phyloP scores from a whole-genome alignment of 768 basidiomycete species.

The Phanerochaete sordida region DNA sequence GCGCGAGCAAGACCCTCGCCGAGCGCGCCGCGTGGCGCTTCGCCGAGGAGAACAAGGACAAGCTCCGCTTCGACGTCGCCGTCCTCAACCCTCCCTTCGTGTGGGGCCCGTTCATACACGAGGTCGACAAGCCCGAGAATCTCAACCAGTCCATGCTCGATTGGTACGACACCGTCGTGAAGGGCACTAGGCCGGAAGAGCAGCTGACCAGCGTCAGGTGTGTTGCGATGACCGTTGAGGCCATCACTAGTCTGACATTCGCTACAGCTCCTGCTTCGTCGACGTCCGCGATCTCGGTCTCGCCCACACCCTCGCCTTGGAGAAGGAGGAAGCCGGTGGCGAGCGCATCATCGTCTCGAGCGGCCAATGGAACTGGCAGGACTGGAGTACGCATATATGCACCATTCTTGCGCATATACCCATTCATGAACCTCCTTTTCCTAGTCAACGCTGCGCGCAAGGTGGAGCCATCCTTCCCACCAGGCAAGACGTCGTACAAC shows the following conservation, averaged over 20 bases:
- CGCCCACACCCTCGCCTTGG: conserved; percentile 11
- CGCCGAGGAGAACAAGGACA: conserved; percentile 17
- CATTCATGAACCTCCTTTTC: neutral
- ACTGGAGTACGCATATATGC: conserved; percentile 9
- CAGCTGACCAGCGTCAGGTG: neutral
- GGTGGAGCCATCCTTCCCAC: conserved; percentile 2
- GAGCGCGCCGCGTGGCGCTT: conserved; percentile 35
- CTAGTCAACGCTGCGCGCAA: conserved; percentile 10
- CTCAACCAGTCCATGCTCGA: conserved; percentile 38
- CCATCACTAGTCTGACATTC: neutral
- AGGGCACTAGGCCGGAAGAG: conserved; percentile 4
- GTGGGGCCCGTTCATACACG: conserved; percentile 13
- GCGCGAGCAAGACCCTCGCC: conserved; percentile 62
- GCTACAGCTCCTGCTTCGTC: conserved; percentile 10
- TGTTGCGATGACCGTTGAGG: neutral
- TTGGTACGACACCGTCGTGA: conserved; percentile 32
- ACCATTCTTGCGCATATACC: neutral
- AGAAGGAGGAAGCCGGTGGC: conserved; percentile 28
- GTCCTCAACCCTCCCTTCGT: conserved; percentile 35
- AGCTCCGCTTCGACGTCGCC: conserved; percentile 30
- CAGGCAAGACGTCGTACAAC: conserved; percentile 14
- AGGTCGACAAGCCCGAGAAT: conserved; percentile 21
- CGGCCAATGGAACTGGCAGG: conserved; percentile 15
- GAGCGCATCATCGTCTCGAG: conserved; percentile 32
- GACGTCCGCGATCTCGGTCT: conserved; percentile 18